Evolutionary conservation across 805 yeast genomes (phyloP), one percentile per base, ranked within the genome.

Genomic region (Spathaspora sp.): DNA sequence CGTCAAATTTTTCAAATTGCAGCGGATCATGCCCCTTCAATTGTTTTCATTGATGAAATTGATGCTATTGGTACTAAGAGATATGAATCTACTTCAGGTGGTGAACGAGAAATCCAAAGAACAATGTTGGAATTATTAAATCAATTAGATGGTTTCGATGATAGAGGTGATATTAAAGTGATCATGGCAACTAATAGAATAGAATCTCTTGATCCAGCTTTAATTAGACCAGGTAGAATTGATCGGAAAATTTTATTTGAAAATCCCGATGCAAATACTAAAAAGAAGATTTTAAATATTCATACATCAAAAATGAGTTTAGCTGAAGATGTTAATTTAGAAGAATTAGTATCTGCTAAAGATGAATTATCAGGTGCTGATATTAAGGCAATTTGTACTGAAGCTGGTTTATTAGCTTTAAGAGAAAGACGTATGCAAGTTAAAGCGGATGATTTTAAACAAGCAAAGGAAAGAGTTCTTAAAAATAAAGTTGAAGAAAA

Each of bases 21-120:
- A 2, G 94, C 92, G 23, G 99, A 94, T 58, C 86, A 91, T 69
- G 97, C 99, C 0, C 99, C 99, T 39, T 86, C 97, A n/a, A 94
- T 94, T 73, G 97, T 94, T 38, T 94, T 94, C 65, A 94, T 94
- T 58, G 99, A 94, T 74, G 99, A 94, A 75, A 93, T 94, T 65
- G 99, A 94, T 72, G 98, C 99, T 44, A 94, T 94, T 66, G 99
- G 99, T 71, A 88, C 96, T n/a, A 93, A 93, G 69, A 85, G 99
- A 70, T 92, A 93, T 69, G 97, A 93, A 54, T 90, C 97, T 18
- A 96, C 93, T 60, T 86, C 96, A 18, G 97, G 98, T 44, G 98
- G 98, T 66, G 98, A 93, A 73, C 82, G 97, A 60, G 98, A 93
- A 73, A 89, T 93, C 57, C 98, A 93, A 75, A 85, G 98, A 77